Percentiles rank a stretch among this genome's conserved stretches.
These are phyloP conservation scores for Auriscalpium vulgare DNA, from an alignment of 768 basidiomycete genomes.

Conservation along the genomic window DNA sequence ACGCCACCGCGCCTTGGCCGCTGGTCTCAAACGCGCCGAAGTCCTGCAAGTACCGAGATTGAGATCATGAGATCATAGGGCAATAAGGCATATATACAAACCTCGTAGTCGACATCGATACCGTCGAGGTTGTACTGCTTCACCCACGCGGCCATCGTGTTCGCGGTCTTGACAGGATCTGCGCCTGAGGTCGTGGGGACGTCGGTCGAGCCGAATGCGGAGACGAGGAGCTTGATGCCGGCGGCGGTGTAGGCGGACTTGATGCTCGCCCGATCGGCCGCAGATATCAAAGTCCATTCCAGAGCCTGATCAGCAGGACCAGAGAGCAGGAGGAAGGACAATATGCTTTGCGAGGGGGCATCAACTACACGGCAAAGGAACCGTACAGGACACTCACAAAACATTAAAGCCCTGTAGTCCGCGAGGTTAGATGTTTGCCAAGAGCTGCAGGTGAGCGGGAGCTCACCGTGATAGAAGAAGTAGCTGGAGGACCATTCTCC, in stretches of 20 bases:
- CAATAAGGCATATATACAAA: background rate
- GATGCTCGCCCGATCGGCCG: constrained; percentile 31
- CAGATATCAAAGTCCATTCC: constrained; percentile 35
- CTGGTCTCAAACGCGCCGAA: constrained; percentile 51
- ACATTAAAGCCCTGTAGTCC: constrained; percentile 26
- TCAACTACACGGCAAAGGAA: background rate
- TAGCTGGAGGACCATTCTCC: constrained; percentile 29
- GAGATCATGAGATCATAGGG: background rate
- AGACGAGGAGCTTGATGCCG: constrained; percentile 52
- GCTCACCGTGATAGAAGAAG: constrained; percentile 25
- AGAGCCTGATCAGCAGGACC: constrained; percentile 39
- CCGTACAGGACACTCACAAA: constrained; percentile 19
- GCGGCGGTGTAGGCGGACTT: constrained; percentile 42
- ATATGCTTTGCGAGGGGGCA: constrained; percentile 18
- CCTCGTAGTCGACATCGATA: constrained; percentile 47
- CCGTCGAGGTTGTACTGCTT: constrained; percentile 41
- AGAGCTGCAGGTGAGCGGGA: background rate
- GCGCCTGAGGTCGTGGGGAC: constrained; percentile 34
- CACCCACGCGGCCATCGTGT: constrained; percentile 39
- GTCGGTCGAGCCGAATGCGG: constrained; percentile 42
- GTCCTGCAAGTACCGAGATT: constrained; percentile 29
- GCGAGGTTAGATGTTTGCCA: background rate
- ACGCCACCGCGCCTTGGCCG: constrained; percentile 42
- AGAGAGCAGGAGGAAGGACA: constrained; percentile 34
- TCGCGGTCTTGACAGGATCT: constrained; percentile 32